Base-by-base conservation (phyloP, 2,329 filamentous ascomycete genomes). In the Ascochyta fabae region DNA sequence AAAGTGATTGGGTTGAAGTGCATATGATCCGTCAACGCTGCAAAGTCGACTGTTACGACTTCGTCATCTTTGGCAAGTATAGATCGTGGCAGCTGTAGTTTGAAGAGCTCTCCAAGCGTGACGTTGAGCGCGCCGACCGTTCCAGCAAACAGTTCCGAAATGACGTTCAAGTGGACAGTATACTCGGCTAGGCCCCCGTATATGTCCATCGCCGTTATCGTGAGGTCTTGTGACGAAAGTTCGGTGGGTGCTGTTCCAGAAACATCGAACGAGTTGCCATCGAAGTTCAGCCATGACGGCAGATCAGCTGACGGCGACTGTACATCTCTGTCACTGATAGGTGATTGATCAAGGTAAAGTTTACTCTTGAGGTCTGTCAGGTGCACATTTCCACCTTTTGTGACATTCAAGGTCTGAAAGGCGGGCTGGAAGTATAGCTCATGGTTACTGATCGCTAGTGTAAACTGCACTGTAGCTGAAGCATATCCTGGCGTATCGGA, bases 401-500 rank as follows among this genome's bases (percentile, higher is more conserved):
- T 61, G 5, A 78, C 49, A 33, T 67, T 75, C 41, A 78, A 31
- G 2, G 62, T 70, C 41, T 69, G 62, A 35, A 67, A 60, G 3
- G 65, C 81, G 9, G 86, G 80, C 2, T 83, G 81, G 59, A 90
- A 88, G 1, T 83, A 83, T 36, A 96, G 78, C 61, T 88, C 83
- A 72, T 92, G 89, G 48, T 80, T 84, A 41, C 88, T 88, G 19
- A 96, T 86, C 2, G 88, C 80, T 33, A 96, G 83, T 6, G 87
- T 86, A 71, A 96, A 96, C 0, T 80, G 77, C 48, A 89, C 70
- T 1, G 84, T 83, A 9, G 84, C 81, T 1, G 86, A 88, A 5
- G 89, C 84, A 70, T 93, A 96, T 1, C 90, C 91, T n/a, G 84
- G 79, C 16, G 92, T 84, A 69, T 96, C 90, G 0, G 90, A 94